Conservation (phyloP, 2,329 filamentous ascomycete genomes). For the Ophiostoma ulmi region DNA sequence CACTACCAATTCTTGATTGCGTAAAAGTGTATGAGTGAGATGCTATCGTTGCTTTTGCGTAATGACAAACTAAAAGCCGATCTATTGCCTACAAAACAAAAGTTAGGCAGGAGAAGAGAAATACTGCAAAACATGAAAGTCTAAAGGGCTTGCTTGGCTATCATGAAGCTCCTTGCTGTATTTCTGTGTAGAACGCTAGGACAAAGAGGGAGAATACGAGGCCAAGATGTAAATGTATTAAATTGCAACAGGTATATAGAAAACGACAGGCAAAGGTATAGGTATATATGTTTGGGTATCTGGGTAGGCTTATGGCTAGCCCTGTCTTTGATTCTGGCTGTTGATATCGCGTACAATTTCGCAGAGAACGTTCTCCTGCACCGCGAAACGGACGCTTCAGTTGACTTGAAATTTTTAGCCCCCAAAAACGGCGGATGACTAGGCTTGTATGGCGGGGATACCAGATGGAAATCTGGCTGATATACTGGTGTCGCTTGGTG, state of each 20-base stretch:
- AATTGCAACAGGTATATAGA: not conserved
- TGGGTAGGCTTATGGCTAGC: not conserved
- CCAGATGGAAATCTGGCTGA: not conserved
- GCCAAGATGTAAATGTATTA: not conserved
- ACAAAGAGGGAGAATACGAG: not conserved
- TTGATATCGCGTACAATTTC: not conserved
- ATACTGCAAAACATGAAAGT: too few relatives aligned
- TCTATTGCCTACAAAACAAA: too few relatives aligned
- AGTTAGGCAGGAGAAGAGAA: too few relatives aligned
- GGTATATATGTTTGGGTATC: not conserved
- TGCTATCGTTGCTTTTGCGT: too few relatives aligned
- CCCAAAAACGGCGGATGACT: too few relatives aligned
- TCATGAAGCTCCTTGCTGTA: too few relatives aligned
- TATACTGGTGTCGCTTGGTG: not conserved
- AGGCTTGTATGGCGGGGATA: not conserved
- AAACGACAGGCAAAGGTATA: not conserved
- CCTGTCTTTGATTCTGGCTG: not conserved
- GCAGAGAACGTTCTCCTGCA: too few relatives aligned
- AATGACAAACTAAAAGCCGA: too few relatives aligned
- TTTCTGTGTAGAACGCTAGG: too few relatives aligned
- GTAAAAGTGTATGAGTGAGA: too few relatives aligned
- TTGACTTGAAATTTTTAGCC: not conserved
- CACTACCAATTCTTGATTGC: not conserved
- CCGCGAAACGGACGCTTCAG: not conserved
- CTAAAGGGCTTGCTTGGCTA: too few relatives aligned